These are phyloP conservation scores for Williopsis jadinii DNA, from an alignment of 1,139 yeast species.

Conservation along the genomic window DNA sequence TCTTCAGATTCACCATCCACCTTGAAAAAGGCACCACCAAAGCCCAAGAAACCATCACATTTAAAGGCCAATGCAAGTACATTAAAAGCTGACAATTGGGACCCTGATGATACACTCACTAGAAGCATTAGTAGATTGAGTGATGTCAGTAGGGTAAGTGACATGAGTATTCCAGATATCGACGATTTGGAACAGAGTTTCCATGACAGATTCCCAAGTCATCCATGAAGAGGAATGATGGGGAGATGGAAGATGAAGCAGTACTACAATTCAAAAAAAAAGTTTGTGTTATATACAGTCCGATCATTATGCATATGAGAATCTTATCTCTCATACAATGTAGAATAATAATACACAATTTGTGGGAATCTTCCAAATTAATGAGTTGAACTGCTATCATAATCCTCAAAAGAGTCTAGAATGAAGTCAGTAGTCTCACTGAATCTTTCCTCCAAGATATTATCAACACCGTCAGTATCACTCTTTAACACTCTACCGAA, in stretches of 20 bases:
- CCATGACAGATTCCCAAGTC: conserved; percentile 48
- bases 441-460: conserved; percentile 72
- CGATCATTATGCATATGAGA: no score
- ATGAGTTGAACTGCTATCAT: conserved; percentile 12
- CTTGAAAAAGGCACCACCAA: conserved; percentile 43
- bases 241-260: background rate
- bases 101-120: background rate
- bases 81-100: conserved; percentile 1
- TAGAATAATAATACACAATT: background rate
- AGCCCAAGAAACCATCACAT: conserved; percentile 53
- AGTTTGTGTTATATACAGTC: no score
- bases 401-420: conserved; percentile 56
- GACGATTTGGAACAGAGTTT: conserved; percentile 51
- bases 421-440: conserved; percentile 83
- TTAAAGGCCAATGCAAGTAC: conserved; percentile 28
- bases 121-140: conserved; percentile 29
- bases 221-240: conserved; percentile 12
- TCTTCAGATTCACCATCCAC: conserved; percentile 6
- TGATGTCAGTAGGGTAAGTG: conserved; percentile 32
- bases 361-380: no score
- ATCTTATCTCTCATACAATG: background rate
- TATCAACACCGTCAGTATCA: conserved; percentile 65
- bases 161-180: conserved; percentile 43
- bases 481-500: conserved; percentile 83
- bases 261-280: no score